A percentile compares a stretch with the other conserved stretches of the same genome.
Evolutionary conservation across 2,329 filamentous ascomycete genomes (phyloP).

Genomic region (Alternaria burnsii): DNA sequence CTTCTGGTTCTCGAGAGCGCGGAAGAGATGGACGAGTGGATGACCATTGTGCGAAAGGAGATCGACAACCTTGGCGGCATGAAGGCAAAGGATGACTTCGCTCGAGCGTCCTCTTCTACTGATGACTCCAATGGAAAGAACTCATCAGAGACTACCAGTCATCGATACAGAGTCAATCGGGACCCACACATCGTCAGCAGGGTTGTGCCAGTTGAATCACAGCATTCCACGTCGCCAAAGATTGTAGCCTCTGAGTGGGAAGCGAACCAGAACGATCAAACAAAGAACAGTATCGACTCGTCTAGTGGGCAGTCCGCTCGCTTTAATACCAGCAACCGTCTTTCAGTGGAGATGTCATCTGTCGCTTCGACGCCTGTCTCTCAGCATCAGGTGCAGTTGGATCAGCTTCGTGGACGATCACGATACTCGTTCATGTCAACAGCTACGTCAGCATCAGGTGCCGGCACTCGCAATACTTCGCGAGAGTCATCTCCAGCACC

Average conservation of each 20-base stretch:
- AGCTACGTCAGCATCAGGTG: conserved; percentile 45
- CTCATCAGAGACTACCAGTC: conserved; percentile 43
- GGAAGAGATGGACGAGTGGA: conserved; percentile 80
- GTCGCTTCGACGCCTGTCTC: conserved; percentile 47
- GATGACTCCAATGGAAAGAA: conserved; percentile 35
- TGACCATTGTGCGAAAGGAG: conserved; percentile 71
- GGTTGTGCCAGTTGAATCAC: conserved; percentile 47
- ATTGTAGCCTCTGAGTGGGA: conserved; percentile 46
- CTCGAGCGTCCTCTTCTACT: conserved; percentile 38
- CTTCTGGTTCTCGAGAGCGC: conserved; percentile 77
- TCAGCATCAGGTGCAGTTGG: conserved; percentile 47
- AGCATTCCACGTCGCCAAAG: conserved; percentile 40
- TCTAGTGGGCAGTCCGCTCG: conserved; percentile 40
- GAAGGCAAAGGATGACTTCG: conserved; percentile 53
- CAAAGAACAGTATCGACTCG: conserved; percentile 41
- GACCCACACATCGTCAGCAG: conserved; percentile 44
- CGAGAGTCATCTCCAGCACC: conserved; percentile 48
- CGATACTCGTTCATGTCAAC: conserved; percentile 50
- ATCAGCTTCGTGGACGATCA: conserved; percentile 49
- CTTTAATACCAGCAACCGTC: conserved; percentile 37
- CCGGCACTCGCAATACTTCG: conserved; percentile 46
- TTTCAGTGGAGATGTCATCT: conserved; percentile 48
- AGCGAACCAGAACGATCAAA: conserved; percentile 35
- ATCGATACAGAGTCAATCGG: conserved; percentile 50
- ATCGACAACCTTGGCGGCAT: conserved; percentile 76